Base-by-base conservation (phyloP, 495 filamentous ascomycete species). In the Penicillium egyptiacum region DNA sequence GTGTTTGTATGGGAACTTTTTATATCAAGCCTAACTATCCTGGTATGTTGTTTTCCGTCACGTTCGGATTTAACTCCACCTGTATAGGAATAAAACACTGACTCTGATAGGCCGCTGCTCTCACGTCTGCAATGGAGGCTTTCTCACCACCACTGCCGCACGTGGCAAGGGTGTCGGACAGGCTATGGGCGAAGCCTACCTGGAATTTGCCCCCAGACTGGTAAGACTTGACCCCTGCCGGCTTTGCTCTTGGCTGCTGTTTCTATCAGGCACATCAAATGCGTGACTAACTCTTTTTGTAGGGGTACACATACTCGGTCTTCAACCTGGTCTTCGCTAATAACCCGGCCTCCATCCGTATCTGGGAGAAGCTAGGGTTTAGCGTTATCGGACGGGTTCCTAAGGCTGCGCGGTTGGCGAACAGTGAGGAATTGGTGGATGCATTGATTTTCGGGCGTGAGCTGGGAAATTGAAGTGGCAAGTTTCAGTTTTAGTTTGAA, bases 281-380 rank as follows among this genome's bases (percentile, higher is more conserved):
- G 17, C 19, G 4, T 37, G 33, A 12, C 42, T 58, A 25, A 57
- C 25, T 7, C 3, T 30, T 4, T 25, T 17, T 14, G 19, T 57
- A 89, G 77, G 93, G 93, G 39, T 98, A 96, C 76, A 90, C 86
- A 57, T 98, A 97, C 78, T 93, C 89, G 14, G 91, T 98, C 47
- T 98, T 98, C 83, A 98, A 98, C 74, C 86, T 98, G 11, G 94
- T 98, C 16, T 98, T 96, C 73, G 94, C 96, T 72, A 98, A 92
- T 51, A 98, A 98, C 70, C 85, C 91, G 11, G 93, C 90, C 6
- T 96, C 92, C 12, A 89, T 89, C 67, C 87, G 87, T 52, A 97
- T 98, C 65, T 98, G 94, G 94, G 94, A 98, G 69, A 88, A 84
- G 4, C 83, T 98, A 3, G 94, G 94, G 14, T 98, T 98, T 74